phyloP scores from a whole-genome alignment of 176 grass and related monocot genomes.

The Saccharum officinarum region DNA sequence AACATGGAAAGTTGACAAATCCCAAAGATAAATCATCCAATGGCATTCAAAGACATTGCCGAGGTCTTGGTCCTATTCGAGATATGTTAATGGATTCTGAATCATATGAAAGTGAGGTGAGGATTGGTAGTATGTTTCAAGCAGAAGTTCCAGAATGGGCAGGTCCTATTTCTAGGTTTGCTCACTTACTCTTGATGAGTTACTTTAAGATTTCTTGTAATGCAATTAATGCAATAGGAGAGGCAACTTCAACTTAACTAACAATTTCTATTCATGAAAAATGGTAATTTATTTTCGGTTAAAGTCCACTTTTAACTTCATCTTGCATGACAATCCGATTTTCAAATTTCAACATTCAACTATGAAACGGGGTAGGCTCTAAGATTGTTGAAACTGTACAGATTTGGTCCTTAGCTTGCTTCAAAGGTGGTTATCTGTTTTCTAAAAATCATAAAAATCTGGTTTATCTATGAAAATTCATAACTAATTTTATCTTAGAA shows the following conservation, averaged over 20 bases:
- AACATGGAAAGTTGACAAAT: conserved; percentile 12
- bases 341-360: neutral
- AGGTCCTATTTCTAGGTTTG: conserved; percentile 57
- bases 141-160: conserved; percentile 70
- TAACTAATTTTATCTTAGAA: no score
- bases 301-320: neutral
- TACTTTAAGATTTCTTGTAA: conserved; percentile 3
- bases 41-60: conserved; percentile 17
- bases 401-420: no score
- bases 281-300: neutral
- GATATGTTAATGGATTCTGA: conserved; percentile 53
- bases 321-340: neutral
- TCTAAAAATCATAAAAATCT: no score
- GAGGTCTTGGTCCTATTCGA: conserved; percentile 36
- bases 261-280: neutral
- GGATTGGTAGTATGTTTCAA: conserved; percentile 82
- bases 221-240: conserved; percentile 2
- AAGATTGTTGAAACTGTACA: no score
- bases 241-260: conserved; percentile 4
- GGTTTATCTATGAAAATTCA: no score
- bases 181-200: conserved; percentile 14
- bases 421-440: no score
- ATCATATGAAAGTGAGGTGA: conserved; percentile 48
- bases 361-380: no score
- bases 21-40: conserved; percentile 15